These are phyloP conservation scores for Mycena epipterygia DNA, from an alignment of 768 basidiomycete species.

Conservation along the genomic window DNA sequence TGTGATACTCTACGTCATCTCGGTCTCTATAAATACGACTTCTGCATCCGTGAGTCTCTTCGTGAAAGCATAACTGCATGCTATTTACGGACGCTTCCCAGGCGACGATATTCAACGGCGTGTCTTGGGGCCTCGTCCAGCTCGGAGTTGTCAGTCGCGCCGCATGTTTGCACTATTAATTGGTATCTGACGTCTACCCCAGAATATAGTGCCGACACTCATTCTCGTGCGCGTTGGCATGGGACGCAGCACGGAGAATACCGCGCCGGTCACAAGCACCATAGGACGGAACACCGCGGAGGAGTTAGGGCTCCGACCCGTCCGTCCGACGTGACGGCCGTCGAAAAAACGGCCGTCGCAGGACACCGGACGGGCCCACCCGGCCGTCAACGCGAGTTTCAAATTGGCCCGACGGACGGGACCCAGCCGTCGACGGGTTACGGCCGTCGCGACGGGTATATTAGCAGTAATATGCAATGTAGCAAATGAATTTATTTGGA, in stretches of 20 bases:
- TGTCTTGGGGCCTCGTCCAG: slow-evolving; percentile 24
- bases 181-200: not conserved
- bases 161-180: too few species aligned
- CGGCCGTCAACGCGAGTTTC: too few species aligned
- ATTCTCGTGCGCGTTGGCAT: slow-evolving; percentile 14
- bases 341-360: too few species aligned
- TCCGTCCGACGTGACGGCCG: too few species aligned
- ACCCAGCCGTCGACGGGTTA: too few species aligned
- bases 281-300: too few species aligned
- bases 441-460: too few species aligned
- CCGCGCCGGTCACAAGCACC: not conserved
- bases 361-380: too few species aligned
- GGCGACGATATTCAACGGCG: slow-evolving; percentile 18
- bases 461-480: too few species aligned
- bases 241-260: slow-evolving; percentile 11
- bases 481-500: too few species aligned
- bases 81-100: not conserved
- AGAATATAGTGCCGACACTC: slow-evolving; percentile 23
- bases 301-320: not conserved
- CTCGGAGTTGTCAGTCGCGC: slow-evolving; percentile 17
- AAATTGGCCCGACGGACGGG: too few species aligned
- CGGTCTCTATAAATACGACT: not conserved
- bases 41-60: slow-evolving; percentile 12
- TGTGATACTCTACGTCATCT: slow-evolving; percentile 17
- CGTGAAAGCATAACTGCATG: not conserved